phyloP scores from a whole-genome alignment of 1,284 basidiomycete species.

The Rhizoctonia solani region DNA sequence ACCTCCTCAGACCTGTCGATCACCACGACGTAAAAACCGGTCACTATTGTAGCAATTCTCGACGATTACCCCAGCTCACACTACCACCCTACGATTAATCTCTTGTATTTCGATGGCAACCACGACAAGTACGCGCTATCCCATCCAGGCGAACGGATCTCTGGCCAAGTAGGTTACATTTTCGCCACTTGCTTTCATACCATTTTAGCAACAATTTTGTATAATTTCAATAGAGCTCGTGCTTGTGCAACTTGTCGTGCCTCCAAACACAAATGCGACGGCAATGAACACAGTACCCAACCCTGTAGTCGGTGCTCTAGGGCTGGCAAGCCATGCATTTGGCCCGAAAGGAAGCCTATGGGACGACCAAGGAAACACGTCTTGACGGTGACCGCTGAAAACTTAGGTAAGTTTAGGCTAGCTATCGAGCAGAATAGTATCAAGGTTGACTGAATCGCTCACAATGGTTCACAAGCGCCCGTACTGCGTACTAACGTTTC shows the following conservation, averaged over 20 bases:
- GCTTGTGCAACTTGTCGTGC: constrained; percentile 16
- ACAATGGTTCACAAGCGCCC: no score
- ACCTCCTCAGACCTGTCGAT: no score
- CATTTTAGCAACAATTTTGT: not conserved
- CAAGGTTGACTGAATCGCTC: constrained; percentile 5
- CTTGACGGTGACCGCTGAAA: not conserved
- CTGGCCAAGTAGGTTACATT: not conserved
- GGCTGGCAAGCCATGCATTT: constrained; percentile 14
- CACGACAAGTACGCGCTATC: not conserved
- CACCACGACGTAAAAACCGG: no score
- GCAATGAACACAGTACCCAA: constrained; percentile 1
- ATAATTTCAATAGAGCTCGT: constrained; percentile 3
- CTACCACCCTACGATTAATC: no score
- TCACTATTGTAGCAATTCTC: no score
- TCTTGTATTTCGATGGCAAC: not conserved
- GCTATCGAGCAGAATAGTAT: not conserved
- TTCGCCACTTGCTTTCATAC: not conserved
- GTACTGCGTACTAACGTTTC: no score
- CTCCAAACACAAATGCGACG: constrained; percentile 30
- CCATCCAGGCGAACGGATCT: no score
- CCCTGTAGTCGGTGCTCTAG: constrained; percentile 9
- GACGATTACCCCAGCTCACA: no score
- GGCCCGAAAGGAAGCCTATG: constrained; percentile 27
- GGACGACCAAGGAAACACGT: constrained; percentile 21
- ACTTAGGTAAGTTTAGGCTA: not conserved